Evolutionary conservation across 176 grass and related monocot species (phyloP), one percentile per base, ranked within the genome.

Genomic region (Raddia distichophylla): DNA sequence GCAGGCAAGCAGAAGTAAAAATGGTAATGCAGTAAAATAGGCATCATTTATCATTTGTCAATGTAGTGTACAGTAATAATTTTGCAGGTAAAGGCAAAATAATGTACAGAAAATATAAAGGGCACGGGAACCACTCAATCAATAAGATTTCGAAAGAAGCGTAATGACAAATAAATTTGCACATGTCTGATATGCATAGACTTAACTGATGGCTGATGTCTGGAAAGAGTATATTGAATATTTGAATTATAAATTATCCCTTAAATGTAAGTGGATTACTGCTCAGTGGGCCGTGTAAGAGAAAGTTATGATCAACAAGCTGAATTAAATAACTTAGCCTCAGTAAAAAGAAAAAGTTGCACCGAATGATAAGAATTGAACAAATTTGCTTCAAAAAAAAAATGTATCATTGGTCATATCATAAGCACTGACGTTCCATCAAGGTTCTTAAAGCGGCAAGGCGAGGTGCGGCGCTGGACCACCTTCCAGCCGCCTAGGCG

Each of bases 291-390:
- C 34, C 11, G 37, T 54, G 47, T 70, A 75, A 74, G 0, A 44
- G 4, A 87, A 87, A 15, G 7, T 52, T 70, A 60, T 51, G 32
- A 74, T 48, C 14, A 51, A 78, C 47, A 5, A 49, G 51, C 32
- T 79, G 42, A 67, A 79, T 54, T 20, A 3, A 44, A 44, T 4
- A 79, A 55, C 1, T 19, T 69, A 80, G 51, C 51, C 37, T 68
- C n/a, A 32, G 16, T 2, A 6, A 65, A 78, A 18, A n/a, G 16
- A 19, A 20, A 20, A 6, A 78, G 18, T 51, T 5, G 50, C 47
- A 40, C 7, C 16, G 46, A 65, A 8, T 68, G 35, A 69, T 14
- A 69, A 76, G 74, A 77, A 80, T 8, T 80, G 77, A 14, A 54
- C 18, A 4, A 67, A 67, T 27, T 27, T 27, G 27, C 27, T 27